Conservation (phyloP, 257 asterid genomes). For the Salvia splendens region DNA sequence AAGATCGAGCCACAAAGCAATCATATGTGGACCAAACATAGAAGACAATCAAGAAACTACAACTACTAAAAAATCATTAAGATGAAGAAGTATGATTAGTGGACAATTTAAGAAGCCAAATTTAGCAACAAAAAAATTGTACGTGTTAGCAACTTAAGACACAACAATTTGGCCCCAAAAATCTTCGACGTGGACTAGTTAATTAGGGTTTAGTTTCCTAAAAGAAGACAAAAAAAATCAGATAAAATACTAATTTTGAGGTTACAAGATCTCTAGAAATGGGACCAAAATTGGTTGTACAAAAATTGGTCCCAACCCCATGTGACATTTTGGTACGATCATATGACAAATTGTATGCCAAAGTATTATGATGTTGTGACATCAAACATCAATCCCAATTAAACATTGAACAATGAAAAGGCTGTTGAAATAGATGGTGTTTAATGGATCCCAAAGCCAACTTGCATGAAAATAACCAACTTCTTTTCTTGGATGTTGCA, state of each 20-base stretch:
- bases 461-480: constrained; percentile 35
- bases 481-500: constrained; percentile 36
- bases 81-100: constrained; percentile 21
- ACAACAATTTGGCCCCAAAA: constrained; percentile 19
- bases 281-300: constrained; percentile 38
- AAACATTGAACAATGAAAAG: constrained; percentile 28
- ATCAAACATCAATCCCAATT: constrained; percentile 27
- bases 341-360: constrained; percentile 33
- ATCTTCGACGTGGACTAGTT: constrained; percentile 24
- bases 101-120: constrained; percentile 32
- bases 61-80: constrained; percentile 29
- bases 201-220: constrained; percentile 27
- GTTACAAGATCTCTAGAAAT: constrained; percentile 31
- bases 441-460: constrained; percentile 31
- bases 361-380: constrained; percentile 34
- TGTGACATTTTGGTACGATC: constrained; percentile 51
- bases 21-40: constrained; percentile 14
- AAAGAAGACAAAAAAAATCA: constrained; percentile 34
- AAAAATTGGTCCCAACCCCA: constrained; percentile 42
- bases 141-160: constrained; percentile 30
- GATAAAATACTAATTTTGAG: constrained; percentile 17
- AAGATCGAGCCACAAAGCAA: not conserved
- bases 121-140: constrained; percentile 30
- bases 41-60: constrained; percentile 2
- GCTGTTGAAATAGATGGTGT: constrained; percentile 33